Conservation (phyloP, 208 protist genomes). For the Leishmania lainsoni region DNA sequence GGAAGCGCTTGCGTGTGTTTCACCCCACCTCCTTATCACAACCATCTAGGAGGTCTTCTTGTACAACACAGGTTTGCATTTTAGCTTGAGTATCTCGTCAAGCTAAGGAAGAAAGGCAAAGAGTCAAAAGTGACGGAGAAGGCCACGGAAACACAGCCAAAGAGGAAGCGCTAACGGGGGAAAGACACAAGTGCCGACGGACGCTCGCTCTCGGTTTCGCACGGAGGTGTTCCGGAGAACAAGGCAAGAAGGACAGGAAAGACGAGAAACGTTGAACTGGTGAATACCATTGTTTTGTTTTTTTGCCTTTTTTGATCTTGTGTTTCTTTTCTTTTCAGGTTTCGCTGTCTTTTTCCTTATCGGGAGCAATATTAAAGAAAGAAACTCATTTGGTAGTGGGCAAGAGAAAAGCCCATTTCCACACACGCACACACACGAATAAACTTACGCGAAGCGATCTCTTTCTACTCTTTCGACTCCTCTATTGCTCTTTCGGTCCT, state of each 20-base stretch:
- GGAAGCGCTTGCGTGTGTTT: not conserved
- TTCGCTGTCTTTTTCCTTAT: not conserved
- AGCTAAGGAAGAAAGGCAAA: not conserved
- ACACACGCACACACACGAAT: not conserved
- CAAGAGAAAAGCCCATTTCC: too few species aligned
- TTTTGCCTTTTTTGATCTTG: not conserved
- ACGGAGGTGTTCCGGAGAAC: not conserved
- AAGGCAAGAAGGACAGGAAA: not conserved
- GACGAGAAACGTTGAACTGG: not conserved
- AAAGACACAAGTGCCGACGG: not conserved
- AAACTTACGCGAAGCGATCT: not conserved
- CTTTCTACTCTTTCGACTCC: not conserved
- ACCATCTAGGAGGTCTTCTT: not conserved
- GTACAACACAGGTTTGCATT: not conserved
- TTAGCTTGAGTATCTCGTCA: not conserved
- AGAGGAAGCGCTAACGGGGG: not conserved
- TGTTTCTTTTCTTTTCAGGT: not conserved
- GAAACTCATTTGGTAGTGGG: not conserved
- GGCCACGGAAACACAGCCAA: not conserved
- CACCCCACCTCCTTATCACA: not conserved
- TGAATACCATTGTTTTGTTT: not conserved
- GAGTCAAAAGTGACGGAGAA: not conserved
- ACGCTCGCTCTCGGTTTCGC: not conserved
- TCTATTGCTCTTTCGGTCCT: not conserved
- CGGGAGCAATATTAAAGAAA: not conserved